Percentiles rank a stretch among this genome's conserved stretches.
These are phyloP conservation scores for Spiromastix sp. DNA, from an alignment of 2,329 filamentous ascomycete genomes.

Conservation along the genomic window DNA sequence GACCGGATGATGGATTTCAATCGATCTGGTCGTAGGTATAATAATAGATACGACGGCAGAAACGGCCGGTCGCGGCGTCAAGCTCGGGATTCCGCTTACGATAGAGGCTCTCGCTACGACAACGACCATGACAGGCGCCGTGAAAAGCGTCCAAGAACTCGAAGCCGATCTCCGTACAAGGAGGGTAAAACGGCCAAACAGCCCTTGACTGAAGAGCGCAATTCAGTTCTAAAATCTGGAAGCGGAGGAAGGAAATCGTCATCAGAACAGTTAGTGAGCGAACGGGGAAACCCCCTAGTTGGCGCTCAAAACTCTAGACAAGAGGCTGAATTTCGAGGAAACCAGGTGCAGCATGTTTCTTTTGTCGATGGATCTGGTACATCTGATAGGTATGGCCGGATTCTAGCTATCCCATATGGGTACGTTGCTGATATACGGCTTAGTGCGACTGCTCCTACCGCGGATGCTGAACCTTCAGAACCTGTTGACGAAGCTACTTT, in stretches of 20 bases:
- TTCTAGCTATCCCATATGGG: neutral
- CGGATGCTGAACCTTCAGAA: constrained; percentile 36
- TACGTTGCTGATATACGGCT: constrained; percentile 4
- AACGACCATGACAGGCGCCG: constrained; percentile 42
- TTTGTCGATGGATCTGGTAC: constrained; percentile 22
- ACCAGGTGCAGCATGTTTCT: constrained; percentile 44
- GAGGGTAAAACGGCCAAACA: constrained; percentile 28
- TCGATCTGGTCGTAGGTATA: constrained; percentile 27
- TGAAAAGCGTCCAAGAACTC: constrained; percentile 48
- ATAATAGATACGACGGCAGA: constrained; percentile 29
- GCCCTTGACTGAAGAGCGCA: constrained; percentile 27
- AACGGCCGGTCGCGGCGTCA: constrained; percentile 31
- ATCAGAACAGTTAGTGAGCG: constrained; percentile 53
- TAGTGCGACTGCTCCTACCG: constrained; percentile 15
- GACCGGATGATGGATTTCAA: constrained; percentile 21
- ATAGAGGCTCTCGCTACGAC: constrained; percentile 30
- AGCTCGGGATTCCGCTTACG: constrained; percentile 15
- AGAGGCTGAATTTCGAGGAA: constrained; percentile 60
- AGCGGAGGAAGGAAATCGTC: constrained; percentile 38
- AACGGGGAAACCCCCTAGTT: constrained; percentile 51
- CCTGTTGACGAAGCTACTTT: constrained; percentile 70
- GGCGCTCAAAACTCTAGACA: constrained; percentile 49
- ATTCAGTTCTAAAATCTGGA: constrained; percentile 7
- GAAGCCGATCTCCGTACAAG: constrained; percentile 39
- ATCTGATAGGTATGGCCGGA: constrained; percentile 33